phyloP scores from a whole-genome alignment of 2,329 filamentous ascomycete species.

The Hymenoscyphus scutula region DNA sequence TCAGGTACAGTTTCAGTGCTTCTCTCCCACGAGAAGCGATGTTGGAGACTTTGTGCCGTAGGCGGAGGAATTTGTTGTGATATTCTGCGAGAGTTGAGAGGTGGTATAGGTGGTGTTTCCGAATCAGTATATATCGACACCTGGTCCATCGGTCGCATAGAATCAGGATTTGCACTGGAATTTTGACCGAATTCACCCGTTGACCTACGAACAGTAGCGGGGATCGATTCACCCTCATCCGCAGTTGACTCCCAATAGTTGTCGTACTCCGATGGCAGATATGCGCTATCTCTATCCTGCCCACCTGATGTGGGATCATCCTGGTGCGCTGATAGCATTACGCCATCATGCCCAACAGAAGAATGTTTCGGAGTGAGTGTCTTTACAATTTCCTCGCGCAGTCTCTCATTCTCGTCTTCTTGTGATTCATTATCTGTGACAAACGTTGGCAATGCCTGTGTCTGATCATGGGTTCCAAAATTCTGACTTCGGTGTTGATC shows the following conservation, averaged over 20 bases:
- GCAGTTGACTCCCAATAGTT: conserved; percentile 60
- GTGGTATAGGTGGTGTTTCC: conserved; percentile 25
- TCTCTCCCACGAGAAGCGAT: conserved; percentile 34
- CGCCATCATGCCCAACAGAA: conserved; percentile 16
- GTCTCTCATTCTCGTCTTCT: conserved; percentile 64
- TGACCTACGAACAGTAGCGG: conserved; percentile 3
- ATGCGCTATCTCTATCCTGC: conserved; percentile 54
- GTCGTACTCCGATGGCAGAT: conserved; percentile 65
- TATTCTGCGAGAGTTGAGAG: conserved; percentile 28
- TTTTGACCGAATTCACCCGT: background rate
- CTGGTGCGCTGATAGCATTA: conserved; percentile 10
- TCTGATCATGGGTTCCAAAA: conserved; percentile 13
- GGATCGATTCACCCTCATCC: conserved; percentile 33
- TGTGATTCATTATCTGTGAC: conserved; percentile 26
- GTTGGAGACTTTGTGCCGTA: conserved; percentile 19
- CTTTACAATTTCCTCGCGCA: conserved; percentile 73
- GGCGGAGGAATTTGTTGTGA: conserved; percentile 16
- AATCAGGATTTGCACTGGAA: background rate
- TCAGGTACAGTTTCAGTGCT: conserved; percentile 24
- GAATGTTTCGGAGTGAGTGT: conserved; percentile 56
- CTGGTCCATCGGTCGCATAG: background rate
- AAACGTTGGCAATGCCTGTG: conserved; percentile 14
- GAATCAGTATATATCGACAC: conserved; percentile 19
- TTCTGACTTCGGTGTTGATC: conserved; percentile 14
- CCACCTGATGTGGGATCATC: conserved; percentile 22